Evolutionary conservation across 306 rosid genomes (phyloP).

Genomic region (Purshia tridentata): DNA sequence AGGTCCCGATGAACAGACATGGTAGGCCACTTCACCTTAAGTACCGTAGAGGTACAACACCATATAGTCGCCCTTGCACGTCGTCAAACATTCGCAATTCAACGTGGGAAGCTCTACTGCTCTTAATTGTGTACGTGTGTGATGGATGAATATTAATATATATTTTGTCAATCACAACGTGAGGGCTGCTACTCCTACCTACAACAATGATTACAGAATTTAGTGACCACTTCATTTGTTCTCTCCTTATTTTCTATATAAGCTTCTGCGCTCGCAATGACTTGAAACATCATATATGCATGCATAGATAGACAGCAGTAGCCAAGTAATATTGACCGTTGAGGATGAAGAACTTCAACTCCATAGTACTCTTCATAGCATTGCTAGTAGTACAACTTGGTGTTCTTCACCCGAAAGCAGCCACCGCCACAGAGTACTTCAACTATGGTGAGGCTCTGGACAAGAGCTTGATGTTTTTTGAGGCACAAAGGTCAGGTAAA

Average conservation of each 20-base stretch:
- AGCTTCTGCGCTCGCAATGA: not conserved
- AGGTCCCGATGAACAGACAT: slow-evolving; percentile 18
- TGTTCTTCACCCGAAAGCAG: slow-evolving; percentile 23
- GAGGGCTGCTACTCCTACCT: slow-evolving; percentile 39
- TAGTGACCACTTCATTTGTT: not conserved
- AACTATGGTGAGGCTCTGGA: slow-evolving; percentile 74
- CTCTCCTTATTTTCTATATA: not conserved
- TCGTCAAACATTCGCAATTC: slow-evolving; percentile 17
- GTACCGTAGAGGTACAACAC: slow-evolving; percentile 14
- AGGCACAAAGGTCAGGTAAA: slow-evolving; percentile 85
- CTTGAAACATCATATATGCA: not conserved
- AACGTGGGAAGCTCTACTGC: slow-evolving; percentile 64
- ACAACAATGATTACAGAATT: not conserved
- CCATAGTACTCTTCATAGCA: not conserved
- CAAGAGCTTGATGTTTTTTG: slow-evolving; percentile 70
- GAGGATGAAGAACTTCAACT: slow-evolving; percentile 39
- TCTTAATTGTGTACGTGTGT: not conserved
- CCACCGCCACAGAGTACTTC: slow-evolving; percentile 24
- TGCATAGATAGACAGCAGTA: not conserved
- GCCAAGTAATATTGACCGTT: not conserved
- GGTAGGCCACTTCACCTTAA: not conserved
- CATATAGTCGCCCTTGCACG: not conserved
- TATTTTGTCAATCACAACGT: slow-evolving; percentile 39
- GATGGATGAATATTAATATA: no score
- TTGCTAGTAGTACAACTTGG: slow-evolving; percentile 29